Base-by-base conservation (phyloP, 139 green algal species). In the Edaphochlamys debaryana region DNA sequence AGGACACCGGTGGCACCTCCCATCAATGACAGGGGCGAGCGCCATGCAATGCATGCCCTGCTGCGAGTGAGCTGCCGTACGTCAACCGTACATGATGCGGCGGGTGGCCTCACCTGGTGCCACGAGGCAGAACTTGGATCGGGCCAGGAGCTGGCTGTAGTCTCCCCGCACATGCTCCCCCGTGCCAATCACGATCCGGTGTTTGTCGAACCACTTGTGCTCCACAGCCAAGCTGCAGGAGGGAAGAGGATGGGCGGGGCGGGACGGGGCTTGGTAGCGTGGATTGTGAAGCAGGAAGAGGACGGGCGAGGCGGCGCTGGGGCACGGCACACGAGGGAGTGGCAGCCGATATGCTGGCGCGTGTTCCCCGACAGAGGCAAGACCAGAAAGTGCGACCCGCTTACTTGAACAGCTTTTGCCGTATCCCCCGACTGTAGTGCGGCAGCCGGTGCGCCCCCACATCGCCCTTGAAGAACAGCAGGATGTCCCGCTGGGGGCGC, bases 381-480 rank as follows among this genome's bases (percentile, higher is more conserved):
- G 29, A n/a, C 20, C 38, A 29, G 27, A 8, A 50, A 19, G 7
- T 1, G 4, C 54, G 29, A 36, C 67, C 0, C 0, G 50, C 60
- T 29, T 68, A 29, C 34, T 60, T 67, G n/a, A 68, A 42, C 30
- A 90, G 32, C 76, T 40, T 84, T 80, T 90, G 86, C 6, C 86
- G 60, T 38, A 90, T 76, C 4, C 80, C 81, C 0, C 86, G 69
- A 63, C 69, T 84, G 86, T 86, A 90, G 40, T 80, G 2, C 32
- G 60, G 36, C 9, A 56, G n/a, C 27, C 86, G 86, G 37, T 78
- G 36, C 63, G 79, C 67, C 27, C 86, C 86, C 29, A 83, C 63
- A n/a, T 90, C 86, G 0, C 86, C 86, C 36, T 79, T 72, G 79
- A 91, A 91, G 66, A 87, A 88, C 1, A 91, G 48, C 38, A 92